A percentile compares a stretch with the other conserved stretches of the same genome.
Evolutionary conservation across 2,329 filamentous ascomycete species (phyloP).

Genomic region (Nemania abortiva): DNA sequence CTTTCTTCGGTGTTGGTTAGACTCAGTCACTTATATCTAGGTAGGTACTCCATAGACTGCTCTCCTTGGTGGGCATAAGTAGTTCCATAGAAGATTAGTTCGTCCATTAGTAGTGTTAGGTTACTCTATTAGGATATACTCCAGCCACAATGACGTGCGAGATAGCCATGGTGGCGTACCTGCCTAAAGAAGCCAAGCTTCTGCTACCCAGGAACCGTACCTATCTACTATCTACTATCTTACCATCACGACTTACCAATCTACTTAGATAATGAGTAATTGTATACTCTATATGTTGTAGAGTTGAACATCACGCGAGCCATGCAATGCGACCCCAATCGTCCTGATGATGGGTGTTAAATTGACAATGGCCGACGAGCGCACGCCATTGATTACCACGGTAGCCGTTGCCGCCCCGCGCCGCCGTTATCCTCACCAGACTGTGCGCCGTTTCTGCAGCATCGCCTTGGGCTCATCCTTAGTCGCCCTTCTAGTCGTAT

Average conservation of each 20-base stretch:
- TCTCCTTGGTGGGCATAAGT: too few species aligned
- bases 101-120: neutral
- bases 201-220: neutral
- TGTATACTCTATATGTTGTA: neutral
- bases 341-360: slow-evolving; percentile 30
- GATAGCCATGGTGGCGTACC: slow-evolving; percentile 23
- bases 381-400: slow-evolving; percentile 75
- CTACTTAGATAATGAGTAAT: neutral
- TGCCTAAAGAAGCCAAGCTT: slow-evolving; percentile 17
- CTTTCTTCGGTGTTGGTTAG: slow-evolving; percentile 18
- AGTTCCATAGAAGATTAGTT: neutral
- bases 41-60: neutral
- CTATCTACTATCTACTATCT: neutral
- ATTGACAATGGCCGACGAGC: slow-evolving; percentile 63
- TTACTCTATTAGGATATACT: neutral
- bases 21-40: neutral
- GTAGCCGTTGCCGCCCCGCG: slow-evolving; percentile 67
- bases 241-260: neutral
- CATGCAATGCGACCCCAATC: slow-evolving; percentile 11
- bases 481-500: slow-evolving; percentile 62
- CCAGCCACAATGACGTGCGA: slow-evolving; percentile 38
- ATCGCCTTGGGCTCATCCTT: slow-evolving; percentile 68
- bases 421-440: slow-evolving; percentile 69
- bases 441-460: slow-evolving; percentile 74
- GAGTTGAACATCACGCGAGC: neutral